Evolutionary conservation across 202 grass and related monocot genomes (phyloP), one percentile per base, ranked within the genome.

Genomic region (Miscanthus sacchariflorus): DNA sequence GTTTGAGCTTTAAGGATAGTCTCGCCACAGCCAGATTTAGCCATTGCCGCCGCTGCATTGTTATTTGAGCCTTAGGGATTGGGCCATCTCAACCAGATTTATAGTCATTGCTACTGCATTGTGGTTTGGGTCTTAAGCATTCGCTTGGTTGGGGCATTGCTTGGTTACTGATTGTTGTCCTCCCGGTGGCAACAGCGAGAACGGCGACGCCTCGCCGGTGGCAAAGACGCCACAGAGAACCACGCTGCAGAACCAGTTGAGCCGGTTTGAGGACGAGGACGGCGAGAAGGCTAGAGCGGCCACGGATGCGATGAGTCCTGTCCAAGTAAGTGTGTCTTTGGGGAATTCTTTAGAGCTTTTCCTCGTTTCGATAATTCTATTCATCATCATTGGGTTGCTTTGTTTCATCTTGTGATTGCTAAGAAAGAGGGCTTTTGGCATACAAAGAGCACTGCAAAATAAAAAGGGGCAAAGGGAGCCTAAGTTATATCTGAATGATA

Each of bases 161-260:
- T 73, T 50, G 67, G 35, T 67, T 79, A 44, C 27, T 84, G 64
- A 81, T 63, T 90, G 38, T 68, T 87, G 76, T 70, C 66, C 81
- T 84, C 78, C 27, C 70, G 83, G 82, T 73, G 90, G 81, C 63
- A 80, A 28, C 77, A 86, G 81, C 67, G 93, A 92, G 87, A 95
- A 85, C 70, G 86, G 85, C 40, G 86, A 92, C 58, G 12, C 46
- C n/a, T 59, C 43, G 10, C 54, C 68, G 1, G n/a, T 70, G 38
- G 77, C 70, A 18, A 84, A 58, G 50, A 63, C 84, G 14, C 88
- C 82, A 25, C 87, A 77, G 36, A 79, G 91, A 63, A 91, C 65
- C 78, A 97, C 94, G 4, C 82, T 96, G 63, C 88, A 92, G 91
- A 97, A 72, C 77, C 94, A 99, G 82, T 82, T 97, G 80, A 93